phyloP scores from a whole-genome alignment of 345 rosid genomes.

The Ceriops tagal region DNA sequence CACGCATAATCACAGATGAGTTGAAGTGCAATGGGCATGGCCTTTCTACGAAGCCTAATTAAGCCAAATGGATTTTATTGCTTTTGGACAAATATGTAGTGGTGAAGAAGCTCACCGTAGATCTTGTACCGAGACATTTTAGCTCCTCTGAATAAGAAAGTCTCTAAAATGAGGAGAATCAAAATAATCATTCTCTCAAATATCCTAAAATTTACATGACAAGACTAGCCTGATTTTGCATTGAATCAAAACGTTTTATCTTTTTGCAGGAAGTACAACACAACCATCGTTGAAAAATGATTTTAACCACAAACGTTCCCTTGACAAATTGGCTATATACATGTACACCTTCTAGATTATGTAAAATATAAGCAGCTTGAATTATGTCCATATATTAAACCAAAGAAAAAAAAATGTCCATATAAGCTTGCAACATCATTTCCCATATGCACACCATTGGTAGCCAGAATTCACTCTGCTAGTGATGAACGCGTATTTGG shows the following conservation, averaged over 20 bases:
- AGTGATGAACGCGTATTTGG: background rate
- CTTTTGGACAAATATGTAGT: background rate
- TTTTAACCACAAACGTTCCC: constrained; percentile 16
- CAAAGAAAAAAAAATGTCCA: background rate
- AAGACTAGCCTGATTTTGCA: background rate
- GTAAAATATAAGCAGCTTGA: constrained; percentile 39
- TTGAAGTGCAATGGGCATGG: background rate
- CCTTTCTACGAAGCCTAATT: background rate
- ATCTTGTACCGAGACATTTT: too few relatives aligned
- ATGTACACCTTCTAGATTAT: constrained; percentile 30
- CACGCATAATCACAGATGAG: background rate
- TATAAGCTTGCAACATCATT: constrained; percentile 17
- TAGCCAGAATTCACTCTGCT: constrained; percentile 7
- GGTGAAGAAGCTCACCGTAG: background rate
- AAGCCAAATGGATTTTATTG: background rate
- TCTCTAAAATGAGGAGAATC: too few relatives aligned
- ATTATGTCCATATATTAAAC: constrained; percentile 13
- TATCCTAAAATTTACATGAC: background rate
- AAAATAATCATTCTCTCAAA: too few relatives aligned
- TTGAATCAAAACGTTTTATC: constrained; percentile 14
- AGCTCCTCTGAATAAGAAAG: too few relatives aligned
- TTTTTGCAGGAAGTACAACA: background rate
- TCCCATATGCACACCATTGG: constrained; percentile 17
- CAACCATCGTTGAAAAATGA: background rate
- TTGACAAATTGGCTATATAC: constrained; percentile 18